phyloP scores from a whole-genome alignment of 768 basidiomycete genomes.

The Harrya chromipes region DNA sequence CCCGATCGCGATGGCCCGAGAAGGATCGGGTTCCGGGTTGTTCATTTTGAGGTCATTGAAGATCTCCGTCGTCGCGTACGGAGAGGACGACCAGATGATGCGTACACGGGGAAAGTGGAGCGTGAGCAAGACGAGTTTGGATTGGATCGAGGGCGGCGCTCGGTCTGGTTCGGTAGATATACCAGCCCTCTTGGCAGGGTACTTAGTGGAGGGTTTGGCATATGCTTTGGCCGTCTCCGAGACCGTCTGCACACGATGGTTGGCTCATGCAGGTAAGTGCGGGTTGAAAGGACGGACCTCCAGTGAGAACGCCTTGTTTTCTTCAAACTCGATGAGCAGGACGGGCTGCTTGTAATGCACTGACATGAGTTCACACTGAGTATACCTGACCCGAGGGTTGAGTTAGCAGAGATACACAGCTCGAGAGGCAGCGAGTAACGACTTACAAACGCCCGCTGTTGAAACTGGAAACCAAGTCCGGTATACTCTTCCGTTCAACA shows the following conservation, averaged over 20 bases:
- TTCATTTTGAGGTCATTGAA: slow-evolving; percentile 88
- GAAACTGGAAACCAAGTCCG: slow-evolving; percentile 91
- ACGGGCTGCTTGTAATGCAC: slow-evolving; percentile 93
- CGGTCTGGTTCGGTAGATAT: slow-evolving; percentile 26
- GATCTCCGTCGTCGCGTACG: slow-evolving; percentile 87
- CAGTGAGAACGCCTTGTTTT: slow-evolving; percentile 91
- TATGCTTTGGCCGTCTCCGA: slow-evolving; percentile 62
- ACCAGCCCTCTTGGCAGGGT: slow-evolving; percentile 47
- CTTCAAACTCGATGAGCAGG: slow-evolving; percentile 94
- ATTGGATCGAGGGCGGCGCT: slow-evolving; percentile 64
- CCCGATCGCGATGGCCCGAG: slow-evolving; percentile 74
- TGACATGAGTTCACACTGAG: slow-evolving; percentile 97
- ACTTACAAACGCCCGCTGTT: slow-evolving; percentile 90
- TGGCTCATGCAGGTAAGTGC: not conserved
- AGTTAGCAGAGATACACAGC: not conserved
- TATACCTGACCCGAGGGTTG: slow-evolving; percentile 57
- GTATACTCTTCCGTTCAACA: slow-evolving; percentile 92
- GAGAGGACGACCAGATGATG: slow-evolving; percentile 97
- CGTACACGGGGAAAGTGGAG: slow-evolving; percentile 89
- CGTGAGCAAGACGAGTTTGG: slow-evolving; percentile 88
- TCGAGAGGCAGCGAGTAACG: not conserved
- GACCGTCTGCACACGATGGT: slow-evolving; percentile 43
- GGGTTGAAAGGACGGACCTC: slow-evolving; percentile 50
- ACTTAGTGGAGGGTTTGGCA: slow-evolving; percentile 55
- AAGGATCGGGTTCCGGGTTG: slow-evolving; percentile 75